Conservation (phyloP, 1,284 basidiomycete genomes). For the Ceratobasidium sp. region DNA sequence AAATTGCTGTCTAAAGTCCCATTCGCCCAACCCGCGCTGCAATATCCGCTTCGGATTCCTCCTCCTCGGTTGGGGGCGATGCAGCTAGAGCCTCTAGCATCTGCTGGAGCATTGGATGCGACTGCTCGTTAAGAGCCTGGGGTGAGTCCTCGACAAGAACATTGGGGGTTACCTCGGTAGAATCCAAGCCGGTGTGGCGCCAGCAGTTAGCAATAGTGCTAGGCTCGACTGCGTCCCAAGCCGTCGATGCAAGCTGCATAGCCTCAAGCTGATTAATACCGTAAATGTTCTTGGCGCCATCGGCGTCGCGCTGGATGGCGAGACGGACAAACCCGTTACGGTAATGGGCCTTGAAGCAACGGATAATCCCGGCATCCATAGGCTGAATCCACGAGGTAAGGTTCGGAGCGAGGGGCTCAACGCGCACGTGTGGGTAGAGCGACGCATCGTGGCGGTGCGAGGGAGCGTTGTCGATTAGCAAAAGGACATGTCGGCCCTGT, state of each 20-base stretch:
- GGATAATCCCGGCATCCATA: conserved; percentile 44
- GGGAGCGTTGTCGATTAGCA: conserved; percentile 35
- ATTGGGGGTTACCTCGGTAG: no score
- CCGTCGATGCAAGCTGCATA: conserved; percentile 34
- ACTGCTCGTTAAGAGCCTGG: background rate
- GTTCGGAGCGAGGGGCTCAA: conserved; percentile 37
- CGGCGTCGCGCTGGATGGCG: conserved; percentile 43
- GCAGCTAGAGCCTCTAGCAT: background rate
- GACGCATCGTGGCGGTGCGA: conserved; percentile 19
- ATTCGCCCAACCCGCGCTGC: background rate
- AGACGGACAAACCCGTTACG: background rate
- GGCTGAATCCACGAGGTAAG: conserved; percentile 22
- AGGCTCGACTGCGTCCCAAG: conserved; percentile 28
- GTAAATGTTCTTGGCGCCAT: conserved; percentile 24
- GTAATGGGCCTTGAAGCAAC: conserved; percentile 46
- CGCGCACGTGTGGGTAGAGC: conserved; percentile 20
- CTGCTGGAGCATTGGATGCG: background rate
- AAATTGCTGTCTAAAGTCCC: no score
- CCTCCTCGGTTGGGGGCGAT: background rate
- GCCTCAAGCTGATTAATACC: conserved; percentile 42
- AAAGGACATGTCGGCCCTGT: conserved; percentile 29
- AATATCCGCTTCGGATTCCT: background rate
- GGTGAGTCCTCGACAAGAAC: no score
- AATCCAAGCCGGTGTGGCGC: conserved; percentile 4
- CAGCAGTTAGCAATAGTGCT: conserved; percentile 45